Evolutionary conservation across 2,329 filamentous ascomycete species (phyloP).

Genomic region (Talaromyces sp.): DNA sequence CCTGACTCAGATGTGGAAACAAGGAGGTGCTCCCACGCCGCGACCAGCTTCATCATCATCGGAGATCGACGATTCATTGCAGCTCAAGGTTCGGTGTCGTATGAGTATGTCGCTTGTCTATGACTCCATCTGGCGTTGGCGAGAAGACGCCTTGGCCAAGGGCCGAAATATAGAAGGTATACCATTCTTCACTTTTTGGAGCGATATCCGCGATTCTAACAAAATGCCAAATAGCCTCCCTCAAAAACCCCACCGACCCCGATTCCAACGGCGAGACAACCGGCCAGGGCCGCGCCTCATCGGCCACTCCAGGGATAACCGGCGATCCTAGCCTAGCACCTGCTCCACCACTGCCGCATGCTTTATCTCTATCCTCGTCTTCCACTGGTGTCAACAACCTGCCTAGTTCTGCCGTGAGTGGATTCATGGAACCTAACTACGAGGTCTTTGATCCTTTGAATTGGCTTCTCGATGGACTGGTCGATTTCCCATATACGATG

Average conservation of each 20-base stretch:
- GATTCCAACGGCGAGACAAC: constrained; percentile 72
- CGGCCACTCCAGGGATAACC: constrained; percentile 33
- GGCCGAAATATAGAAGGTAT: constrained; percentile 69
- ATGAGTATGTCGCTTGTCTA: constrained; percentile 65
- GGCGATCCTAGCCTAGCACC: constrained; percentile 44
- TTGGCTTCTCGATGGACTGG: constrained; percentile 84
- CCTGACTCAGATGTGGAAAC: constrained; percentile 60
- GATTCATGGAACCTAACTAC: constrained; percentile 65
- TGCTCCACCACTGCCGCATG: constrained; percentile 30
- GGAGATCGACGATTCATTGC: constrained; percentile 44
- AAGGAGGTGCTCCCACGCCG: constrained; percentile 33
- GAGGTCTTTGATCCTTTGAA: constrained; percentile 90
- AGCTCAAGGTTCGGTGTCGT: constrained; percentile 60
- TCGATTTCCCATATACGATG: constrained; percentile 71
- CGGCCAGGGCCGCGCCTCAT: constrained; percentile 37
- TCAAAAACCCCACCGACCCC: constrained; percentile 81
- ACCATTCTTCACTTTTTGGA: constrained; percentile 21
- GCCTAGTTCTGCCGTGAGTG: constrained; percentile 29
- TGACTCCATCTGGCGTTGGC: constrained; percentile 64
- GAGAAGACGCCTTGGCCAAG: constrained; percentile 61
- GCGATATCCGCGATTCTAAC: not conserved
- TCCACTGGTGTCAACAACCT: constrained; percentile 23
- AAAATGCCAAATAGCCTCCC: constrained; percentile 48
- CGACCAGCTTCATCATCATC: constrained; percentile 23
- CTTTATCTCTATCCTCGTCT: constrained; percentile 26